Evolutionary conservation across 257 asterid genomes (phyloP).

Genomic region (Mitragyna speciosa): DNA sequence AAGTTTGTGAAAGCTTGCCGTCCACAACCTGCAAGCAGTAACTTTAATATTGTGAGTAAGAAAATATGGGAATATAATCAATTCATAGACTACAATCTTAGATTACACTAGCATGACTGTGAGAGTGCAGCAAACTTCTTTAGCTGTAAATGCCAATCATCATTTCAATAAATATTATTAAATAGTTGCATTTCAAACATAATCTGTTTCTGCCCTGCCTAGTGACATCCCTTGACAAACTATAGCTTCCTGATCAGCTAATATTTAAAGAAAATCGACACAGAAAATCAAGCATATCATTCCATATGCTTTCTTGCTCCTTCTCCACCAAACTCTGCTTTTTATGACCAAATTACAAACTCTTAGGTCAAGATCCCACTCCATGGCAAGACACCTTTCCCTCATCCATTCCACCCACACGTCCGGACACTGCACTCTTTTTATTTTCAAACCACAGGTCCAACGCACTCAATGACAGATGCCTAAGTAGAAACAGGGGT

Average conservation of each 20-base stretch:
- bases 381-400: conserved; percentile 4
- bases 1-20: conserved; percentile 98
- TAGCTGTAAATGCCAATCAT: not conserved
- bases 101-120: not conserved
- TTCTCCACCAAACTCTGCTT: not conserved
- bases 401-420: not conserved
- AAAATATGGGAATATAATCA: not conserved
- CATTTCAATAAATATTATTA: not conserved
- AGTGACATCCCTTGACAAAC: not conserved
- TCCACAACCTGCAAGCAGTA: conserved; percentile 79
- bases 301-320: not conserved
- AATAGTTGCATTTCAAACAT: not conserved
- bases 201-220: not conserved
- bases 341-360: not conserved
- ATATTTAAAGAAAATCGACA: not conserved
- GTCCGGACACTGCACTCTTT: not conserved
- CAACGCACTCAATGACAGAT: not conserved
- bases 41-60: conserved; percentile 22
- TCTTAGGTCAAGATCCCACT: not conserved
- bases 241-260: not conserved
- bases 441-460: not conserved
- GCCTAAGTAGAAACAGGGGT: not conserved
- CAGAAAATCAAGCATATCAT: not conserved
- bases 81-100: not conserved
- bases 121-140: not conserved